phyloP scores from a whole-genome alignment of 1,139 yeast species.

The Geotrichum cucujoidarum region DNA sequence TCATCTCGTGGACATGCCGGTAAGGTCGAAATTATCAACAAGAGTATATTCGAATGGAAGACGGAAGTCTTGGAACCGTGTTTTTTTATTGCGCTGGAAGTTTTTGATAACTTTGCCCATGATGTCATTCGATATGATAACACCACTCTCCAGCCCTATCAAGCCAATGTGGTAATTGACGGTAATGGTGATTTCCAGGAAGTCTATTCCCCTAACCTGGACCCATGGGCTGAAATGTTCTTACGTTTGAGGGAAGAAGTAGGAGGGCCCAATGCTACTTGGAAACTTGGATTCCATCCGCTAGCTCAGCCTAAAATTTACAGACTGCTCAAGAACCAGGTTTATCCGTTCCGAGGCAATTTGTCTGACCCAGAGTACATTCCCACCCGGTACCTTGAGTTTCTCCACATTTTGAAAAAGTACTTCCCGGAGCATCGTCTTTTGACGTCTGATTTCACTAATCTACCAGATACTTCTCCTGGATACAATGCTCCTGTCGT shows the following conservation, averaged over 20 bases:
- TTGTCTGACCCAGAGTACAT: conserved; percentile 72
- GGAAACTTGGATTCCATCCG: conserved; percentile 39
- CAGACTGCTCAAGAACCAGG: conserved; percentile 37
- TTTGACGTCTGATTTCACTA: conserved; percentile 67
- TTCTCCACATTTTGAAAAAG: conserved; percentile 58
- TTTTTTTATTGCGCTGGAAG: conserved; percentile 76
- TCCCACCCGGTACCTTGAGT: conserved; percentile 68
- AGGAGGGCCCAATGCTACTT: conserved; percentile 36
- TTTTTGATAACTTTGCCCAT: conserved; percentile 80
- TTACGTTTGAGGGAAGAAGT: conserved; percentile 50
- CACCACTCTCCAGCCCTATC: conserved; percentile 60
- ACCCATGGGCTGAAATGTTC: conserved; percentile 53
- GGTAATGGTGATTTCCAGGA: conserved; percentile 73
- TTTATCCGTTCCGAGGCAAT: conserved; percentile 61
- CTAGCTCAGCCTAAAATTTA: conserved; percentile 35
- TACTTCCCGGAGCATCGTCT: conserved; percentile 74
- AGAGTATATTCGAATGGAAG: conserved; percentile 75
- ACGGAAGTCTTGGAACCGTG: conserved; percentile 62
- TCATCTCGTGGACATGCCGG: conserved; percentile 42
- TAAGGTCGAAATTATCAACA: conserved; percentile 63
- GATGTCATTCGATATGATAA: conserved; percentile 76
- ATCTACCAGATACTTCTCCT: conserved; percentile 51
- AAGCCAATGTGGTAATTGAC: conserved; percentile 74
- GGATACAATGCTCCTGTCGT: conserved; percentile 81
- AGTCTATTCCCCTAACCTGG: conserved; percentile 64